Base-by-base conservation (phyloP, 2,329 filamentous ascomycete species). In the Fusarium sororula region DNA sequence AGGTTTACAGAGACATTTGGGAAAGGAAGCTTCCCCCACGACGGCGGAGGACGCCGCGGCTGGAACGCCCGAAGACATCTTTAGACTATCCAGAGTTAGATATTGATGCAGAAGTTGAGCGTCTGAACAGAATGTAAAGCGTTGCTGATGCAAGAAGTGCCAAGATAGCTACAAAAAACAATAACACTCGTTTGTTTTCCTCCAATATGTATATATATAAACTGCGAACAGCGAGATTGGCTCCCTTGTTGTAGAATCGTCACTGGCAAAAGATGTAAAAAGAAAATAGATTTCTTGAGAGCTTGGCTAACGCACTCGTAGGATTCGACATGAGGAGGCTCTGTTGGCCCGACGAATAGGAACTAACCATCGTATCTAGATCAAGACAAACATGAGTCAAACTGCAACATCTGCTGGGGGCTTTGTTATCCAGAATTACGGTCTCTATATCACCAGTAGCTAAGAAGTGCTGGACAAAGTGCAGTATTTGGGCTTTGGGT, bases 1-100 rank as follows among this genome's bases (percentile, higher is more conserved):
- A 51, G 2, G 66, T 72, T 13, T 68, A 61, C 37, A 39, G 58
- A 57, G 67, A 71, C 8, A 39, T 61, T 28, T 72, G 68, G 67
- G 70, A 72, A 42, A 51, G 67, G n/a, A 72, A 72, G n/a, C 47
- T 38, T 14, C 24, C 32, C 12, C 56, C 24, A 15, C 10, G 24
- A 20, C 44, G 28, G 20, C 3, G 32, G 24, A 59, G 56, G 10
- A 17, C 26, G 24, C 56, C 44, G 17, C 56, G 56, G 17, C 22
- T 50, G 7, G 24, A 50, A 24, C 24, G 56, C 26, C 30, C 56
- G 2, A 51, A 51, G 20, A 30, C 10, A 22, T 38, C 56, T 10
- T 50, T 51, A 5, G 56, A 59, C 20, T 59, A 59, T 30, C 42
- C 42, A 38, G 56, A 38, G 15, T 37, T 59, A 3, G 42, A 59